phyloP scores from a whole-genome alignment of 768 basidiomycete genomes.

The Dendrothele bispora region DNA sequence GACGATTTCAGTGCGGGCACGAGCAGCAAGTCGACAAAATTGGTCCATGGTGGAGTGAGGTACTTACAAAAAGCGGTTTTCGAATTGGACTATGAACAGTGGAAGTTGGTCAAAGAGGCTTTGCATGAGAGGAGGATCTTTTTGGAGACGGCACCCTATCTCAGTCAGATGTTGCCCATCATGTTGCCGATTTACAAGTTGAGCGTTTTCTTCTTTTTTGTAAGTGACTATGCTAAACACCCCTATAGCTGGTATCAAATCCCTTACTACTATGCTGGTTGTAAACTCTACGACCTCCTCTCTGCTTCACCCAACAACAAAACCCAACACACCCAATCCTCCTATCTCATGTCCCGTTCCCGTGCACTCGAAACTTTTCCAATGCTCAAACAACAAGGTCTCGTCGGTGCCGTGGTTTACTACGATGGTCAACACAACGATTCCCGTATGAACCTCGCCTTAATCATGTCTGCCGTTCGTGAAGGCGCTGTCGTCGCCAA shows the following conservation, averaged over 20 bases:
- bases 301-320: constrained; percentile 96
- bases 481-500: constrained; percentile 87
- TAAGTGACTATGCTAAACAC: constrained; percentile 7
- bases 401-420: constrained; percentile 80
- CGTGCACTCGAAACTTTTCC: constrained; percentile 95
- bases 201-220: constrained; percentile 18
- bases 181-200: constrained; percentile 97
- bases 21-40: constrained; percentile 95
- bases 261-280: constrained; percentile 93
- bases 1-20: constrained; percentile 92
- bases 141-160: constrained; percentile 92
- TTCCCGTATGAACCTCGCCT: constrained; percentile 95
- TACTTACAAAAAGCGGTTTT: constrained; percentile 97
- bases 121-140: constrained; percentile 92
- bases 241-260: constrained; percentile 87
- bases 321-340: constrained; percentile 95
- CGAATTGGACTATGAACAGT: constrained; percentile 95
- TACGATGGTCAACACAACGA: constrained; percentile 99
- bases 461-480: constrained; percentile 93
- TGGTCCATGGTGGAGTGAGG: constrained; percentile 96
- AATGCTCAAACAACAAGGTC: constrained; percentile 89
- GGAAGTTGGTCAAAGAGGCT: constrained; percentile 94
- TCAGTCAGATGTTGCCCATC: constrained; percentile 91
- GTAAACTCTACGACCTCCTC: constrained; percentile 94
- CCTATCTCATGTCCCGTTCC: constrained; percentile 93